A percentile compares a stretch with the other conserved stretches of the same genome.
phyloP scores from a whole-genome alignment of 2,329 filamentous ascomycete species.

The Malbranchea zuffiana region DNA sequence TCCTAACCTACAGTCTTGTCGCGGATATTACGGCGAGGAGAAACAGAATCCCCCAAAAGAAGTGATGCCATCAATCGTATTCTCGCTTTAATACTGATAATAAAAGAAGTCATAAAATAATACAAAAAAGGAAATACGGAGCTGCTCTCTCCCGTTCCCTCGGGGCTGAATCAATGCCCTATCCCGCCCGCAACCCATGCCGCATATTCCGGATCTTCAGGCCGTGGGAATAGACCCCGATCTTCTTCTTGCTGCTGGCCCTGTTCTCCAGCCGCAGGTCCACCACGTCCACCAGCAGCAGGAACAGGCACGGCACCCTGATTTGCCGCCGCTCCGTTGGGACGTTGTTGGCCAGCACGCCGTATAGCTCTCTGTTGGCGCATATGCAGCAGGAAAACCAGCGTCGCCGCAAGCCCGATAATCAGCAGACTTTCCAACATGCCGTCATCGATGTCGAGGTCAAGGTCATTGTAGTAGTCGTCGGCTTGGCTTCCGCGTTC shows the following conservation, averaged over 20 bases:
- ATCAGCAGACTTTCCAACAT: conserved; percentile 78
- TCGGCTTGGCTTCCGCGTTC: conserved; percentile 31
- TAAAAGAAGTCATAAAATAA: conserved; percentile 3
- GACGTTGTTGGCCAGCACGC: conserved; percentile 13
- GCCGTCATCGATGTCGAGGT: conserved; percentile 59
- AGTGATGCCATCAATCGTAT: too few relatives aligned
- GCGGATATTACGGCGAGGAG: too few relatives aligned
- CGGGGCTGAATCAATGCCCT: conserved; percentile 35
- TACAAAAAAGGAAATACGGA: conserved; percentile 2
- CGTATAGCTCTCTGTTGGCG: conserved; percentile 57
- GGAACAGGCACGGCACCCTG: conserved; percentile 3
- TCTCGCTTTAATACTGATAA: too few relatives aligned
- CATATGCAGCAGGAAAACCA: conserved; percentile 74
- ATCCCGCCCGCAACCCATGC: conserved; percentile 59
- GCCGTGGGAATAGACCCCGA: conserved; percentile 53
- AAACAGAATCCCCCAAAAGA: too few relatives aligned
- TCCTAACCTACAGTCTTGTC: too few relatives aligned
- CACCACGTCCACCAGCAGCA: conserved; percentile 9
- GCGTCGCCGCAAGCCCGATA: conserved; percentile 59
- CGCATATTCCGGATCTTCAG: conserved; percentile 55
- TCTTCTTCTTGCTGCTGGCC: conserved; percentile 24
- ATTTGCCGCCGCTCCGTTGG: conserved; percentile 2
- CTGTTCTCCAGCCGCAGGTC: conserved; percentile 18
- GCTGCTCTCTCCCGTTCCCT: too few relatives aligned
- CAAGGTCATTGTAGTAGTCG: conserved; percentile 50